phyloP scores from a whole-genome alignment of 495 filamentous ascomycete genomes.

The Lindgomyces ingoldianus region DNA sequence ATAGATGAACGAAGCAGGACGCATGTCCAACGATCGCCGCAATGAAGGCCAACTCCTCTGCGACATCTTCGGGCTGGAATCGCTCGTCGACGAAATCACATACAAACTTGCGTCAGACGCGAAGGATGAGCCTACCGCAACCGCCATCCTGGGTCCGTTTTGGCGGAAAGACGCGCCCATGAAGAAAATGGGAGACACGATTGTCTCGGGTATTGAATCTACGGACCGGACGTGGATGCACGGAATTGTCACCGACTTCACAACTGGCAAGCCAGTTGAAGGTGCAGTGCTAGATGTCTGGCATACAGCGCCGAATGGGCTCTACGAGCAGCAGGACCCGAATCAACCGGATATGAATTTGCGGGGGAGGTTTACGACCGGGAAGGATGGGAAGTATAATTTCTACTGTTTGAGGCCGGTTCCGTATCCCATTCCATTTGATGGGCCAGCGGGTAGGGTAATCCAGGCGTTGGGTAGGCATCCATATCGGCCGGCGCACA shows the following conservation, averaged over 20 bases:
- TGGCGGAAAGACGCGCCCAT: slow-evolving; percentile 69
- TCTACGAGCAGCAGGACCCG: slow-evolving; percentile 78
- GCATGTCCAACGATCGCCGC: slow-evolving; percentile 67
- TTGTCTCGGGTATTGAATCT: slow-evolving; percentile 51
- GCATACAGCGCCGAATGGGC: slow-evolving; percentile 73
- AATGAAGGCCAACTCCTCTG: slow-evolving; percentile 73
- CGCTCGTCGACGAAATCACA: slow-evolving; percentile 76
- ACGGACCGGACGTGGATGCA: slow-evolving; percentile 63
- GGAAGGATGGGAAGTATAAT: slow-evolving; percentile 62
- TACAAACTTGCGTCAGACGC: slow-evolving; percentile 60
- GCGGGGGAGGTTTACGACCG: slow-evolving; percentile 69
- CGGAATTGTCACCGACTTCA: slow-evolving; percentile 60
- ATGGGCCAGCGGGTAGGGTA: slow-evolving; percentile 60
- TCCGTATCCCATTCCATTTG: slow-evolving; percentile 69
- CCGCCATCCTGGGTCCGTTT: slow-evolving; percentile 76
- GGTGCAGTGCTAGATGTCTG: slow-evolving; percentile 72
- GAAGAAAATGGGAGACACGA: slow-evolving; percentile 63
- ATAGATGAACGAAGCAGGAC: slow-evolving; percentile 75
- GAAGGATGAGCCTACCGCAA: slow-evolving; percentile 60
- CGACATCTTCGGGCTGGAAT: slow-evolving; percentile 73
- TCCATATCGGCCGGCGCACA: slow-evolving; percentile 81
- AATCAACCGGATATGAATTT: slow-evolving; percentile 73
- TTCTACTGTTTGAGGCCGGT: slow-evolving; percentile 70
- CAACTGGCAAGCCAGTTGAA: slow-evolving; percentile 59
- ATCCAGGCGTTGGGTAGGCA: slow-evolving; percentile 65